Conservation (phyloP, 1,284 basidiomycete species). For the Pseudozyma sp. region DNA sequence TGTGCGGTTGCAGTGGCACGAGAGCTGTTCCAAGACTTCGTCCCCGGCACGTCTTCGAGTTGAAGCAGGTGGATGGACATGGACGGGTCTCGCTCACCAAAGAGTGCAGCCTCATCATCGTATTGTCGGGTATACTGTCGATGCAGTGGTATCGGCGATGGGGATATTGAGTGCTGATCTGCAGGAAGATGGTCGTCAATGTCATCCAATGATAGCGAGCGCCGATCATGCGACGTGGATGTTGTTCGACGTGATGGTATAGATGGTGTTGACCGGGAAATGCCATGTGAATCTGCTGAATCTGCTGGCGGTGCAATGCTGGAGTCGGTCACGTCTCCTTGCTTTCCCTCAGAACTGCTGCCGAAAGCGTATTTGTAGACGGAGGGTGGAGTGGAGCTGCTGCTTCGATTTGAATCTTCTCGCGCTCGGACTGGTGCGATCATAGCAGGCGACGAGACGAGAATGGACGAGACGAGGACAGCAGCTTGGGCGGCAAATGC, state of each 20-base stretch:
- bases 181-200: conserved; percentile 26
- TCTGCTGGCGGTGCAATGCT: not conserved
- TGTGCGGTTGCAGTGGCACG: conserved; percentile 15
- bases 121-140: conserved; percentile 29
- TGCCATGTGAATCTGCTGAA: not conserved
- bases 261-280: conserved; percentile 5
- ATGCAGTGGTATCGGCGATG: conserved; percentile 2
- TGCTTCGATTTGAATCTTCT: not conserved
- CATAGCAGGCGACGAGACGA: conserved; percentile 46
- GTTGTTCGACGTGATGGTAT: conserved; percentile 10
- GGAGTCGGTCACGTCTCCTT: not conserved
- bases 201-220: conserved; percentile 8
- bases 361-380: conserved; percentile 12
- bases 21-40: not conserved
- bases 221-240: not conserved
- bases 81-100: conserved; percentile 27
- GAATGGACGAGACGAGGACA: conserved; percentile 50
- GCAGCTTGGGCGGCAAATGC: conserved; percentile 27
- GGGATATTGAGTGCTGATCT: not conserved
- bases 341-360: not conserved
- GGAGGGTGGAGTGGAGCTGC: not conserved
- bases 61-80: conserved; percentile 4
- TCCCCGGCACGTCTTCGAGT: conserved; percentile 1
- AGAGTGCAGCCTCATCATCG: conserved; percentile 23
- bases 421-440: conserved; percentile 25